Evolutionary conservation across 2,329 filamentous ascomycete genomes (phyloP).

Genomic region (Alternaria metachromatica): DNA sequence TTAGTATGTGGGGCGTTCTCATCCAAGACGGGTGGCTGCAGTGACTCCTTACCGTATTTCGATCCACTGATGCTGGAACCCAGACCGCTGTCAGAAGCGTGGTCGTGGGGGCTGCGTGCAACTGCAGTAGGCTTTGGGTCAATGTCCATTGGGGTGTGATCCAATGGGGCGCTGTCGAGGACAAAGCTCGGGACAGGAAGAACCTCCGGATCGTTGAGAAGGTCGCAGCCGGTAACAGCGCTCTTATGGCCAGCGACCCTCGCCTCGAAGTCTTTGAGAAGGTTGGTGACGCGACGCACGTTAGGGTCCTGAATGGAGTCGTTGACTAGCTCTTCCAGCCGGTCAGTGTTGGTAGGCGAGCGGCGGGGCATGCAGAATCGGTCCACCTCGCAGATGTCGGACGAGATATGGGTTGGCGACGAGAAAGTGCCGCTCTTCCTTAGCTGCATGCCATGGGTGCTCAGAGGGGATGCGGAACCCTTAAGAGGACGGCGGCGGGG

Average conservation of each 20-base stretch:
- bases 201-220: constrained; percentile 57
- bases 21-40: constrained; percentile 25
- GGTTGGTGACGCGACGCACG: constrained; percentile 53
- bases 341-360: constrained; percentile 57
- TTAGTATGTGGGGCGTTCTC: constrained; percentile 33
- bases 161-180: constrained; percentile 47
- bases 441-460: constrained; percentile 53
- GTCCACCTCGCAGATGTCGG: constrained; percentile 50
- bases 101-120: constrained; percentile 60
- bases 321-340: constrained; percentile 56
- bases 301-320: constrained; percentile 55
- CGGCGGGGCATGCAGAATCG: constrained; percentile 53
- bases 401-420: constrained; percentile 48
- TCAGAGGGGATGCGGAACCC: constrained; percentile 41
- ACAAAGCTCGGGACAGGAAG: constrained; percentile 56
- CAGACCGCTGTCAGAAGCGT: constrained; percentile 85
- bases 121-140: constrained; percentile 50
- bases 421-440: constrained; percentile 59
- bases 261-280: constrained; percentile 55
- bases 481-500: constrained; percentile 56
- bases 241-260: constrained; percentile 48
- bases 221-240: constrained; percentile 42
- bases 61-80: constrained; percentile 77
- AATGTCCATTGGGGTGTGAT: constrained; percentile 47
- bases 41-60: constrained; percentile 48